Evolutionary conservation across 1,284 basidiomycete species (phyloP).

Genomic region (Naganishia albida): DNA sequence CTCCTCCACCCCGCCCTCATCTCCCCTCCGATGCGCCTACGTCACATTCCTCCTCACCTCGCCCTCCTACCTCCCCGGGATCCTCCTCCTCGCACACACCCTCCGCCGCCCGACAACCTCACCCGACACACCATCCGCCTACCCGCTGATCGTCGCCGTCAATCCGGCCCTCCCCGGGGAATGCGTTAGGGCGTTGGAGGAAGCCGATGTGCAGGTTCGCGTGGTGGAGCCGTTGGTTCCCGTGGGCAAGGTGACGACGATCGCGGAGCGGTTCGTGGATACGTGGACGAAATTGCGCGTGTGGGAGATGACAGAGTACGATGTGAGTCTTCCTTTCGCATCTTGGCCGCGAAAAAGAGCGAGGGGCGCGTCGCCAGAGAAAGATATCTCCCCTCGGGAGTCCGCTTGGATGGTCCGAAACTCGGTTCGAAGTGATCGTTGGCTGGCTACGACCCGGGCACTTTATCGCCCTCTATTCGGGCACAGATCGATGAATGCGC

Average conservation of each 20-base stretch:
- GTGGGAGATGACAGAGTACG: slow-evolving; percentile 74
- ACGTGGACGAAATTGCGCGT: slow-evolving; percentile 88
- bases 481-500: too few relatives aligned
- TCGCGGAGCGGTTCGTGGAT: slow-evolving; percentile 65
- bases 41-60: slow-evolving; percentile 59
- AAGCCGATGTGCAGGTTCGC: slow-evolving; percentile 33
- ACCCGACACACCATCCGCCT: slow-evolving; percentile 28
- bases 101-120: slow-evolving; percentile 24
- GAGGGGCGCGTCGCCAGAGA: too few relatives aligned
- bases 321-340: slow-evolving; percentile 58
- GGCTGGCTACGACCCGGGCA: too few relatives aligned
- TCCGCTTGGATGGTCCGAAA: too few relatives aligned
- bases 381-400: too few relatives aligned
- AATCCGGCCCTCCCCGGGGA: slow-evolving; percentile 32
- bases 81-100: slow-evolving; percentile 37
- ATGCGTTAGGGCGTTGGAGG: slow-evolving; percentile 27
- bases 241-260: slow-evolving; percentile 30
- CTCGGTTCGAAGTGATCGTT: too few relatives aligned
- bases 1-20: neutral
- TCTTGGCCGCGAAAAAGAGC: too few relatives aligned
- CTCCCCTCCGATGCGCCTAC: slow-evolving; percentile 61
- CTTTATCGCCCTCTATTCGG: too few relatives aligned
- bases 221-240: slow-evolving; percentile 34
- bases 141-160: slow-evolving; percentile 39
- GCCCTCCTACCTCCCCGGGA: slow-evolving; percentile 39